These are phyloP conservation scores for Tuber microsphaerosporum DNA, from an alignment of 495 filamentous ascomycete species.

Conservation along the genomic window DNA sequence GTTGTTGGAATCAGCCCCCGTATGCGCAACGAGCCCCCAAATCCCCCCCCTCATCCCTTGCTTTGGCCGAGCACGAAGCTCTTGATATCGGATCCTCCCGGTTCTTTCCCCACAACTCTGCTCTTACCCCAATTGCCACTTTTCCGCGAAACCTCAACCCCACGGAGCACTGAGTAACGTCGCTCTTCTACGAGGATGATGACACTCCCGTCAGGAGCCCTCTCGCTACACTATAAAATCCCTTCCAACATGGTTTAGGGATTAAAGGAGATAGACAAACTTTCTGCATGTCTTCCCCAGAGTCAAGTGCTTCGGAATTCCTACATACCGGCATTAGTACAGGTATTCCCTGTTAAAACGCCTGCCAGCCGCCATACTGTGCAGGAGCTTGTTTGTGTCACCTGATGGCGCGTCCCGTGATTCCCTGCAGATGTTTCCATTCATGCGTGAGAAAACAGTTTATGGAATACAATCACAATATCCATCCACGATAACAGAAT, in stretches of 20 bases:
- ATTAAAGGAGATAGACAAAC: neutral
- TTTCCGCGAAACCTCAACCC: neutral
- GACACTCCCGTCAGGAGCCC: neutral
- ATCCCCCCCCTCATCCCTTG: slow-evolving; percentile 1
- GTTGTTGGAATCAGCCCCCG: neutral
- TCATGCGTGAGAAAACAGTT: neutral
- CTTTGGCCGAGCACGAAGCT: neutral
- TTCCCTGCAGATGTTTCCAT: neutral
- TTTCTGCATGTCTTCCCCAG: neutral
- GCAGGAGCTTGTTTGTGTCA: slow-evolving; percentile 13
- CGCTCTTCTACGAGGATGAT: neutral
- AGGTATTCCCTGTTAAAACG: slow-evolving; percentile 10
- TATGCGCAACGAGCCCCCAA: neutral
- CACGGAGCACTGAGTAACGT: neutral
- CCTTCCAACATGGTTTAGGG: neutral
- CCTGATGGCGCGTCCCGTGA: slow-evolving; percentile 20
- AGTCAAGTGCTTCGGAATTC: slow-evolving; percentile 4
- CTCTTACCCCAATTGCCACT: neutral
- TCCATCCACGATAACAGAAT: neutral
- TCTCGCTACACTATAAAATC: neutral
- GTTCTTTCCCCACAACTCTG: slow-evolving; percentile 10
- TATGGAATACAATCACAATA: neutral
- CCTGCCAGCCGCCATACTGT: neutral
- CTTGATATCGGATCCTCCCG: slow-evolving; percentile 25
- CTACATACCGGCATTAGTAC: neutral